Percentiles rank a stretch among this genome's conserved stretches.
phyloP scores from a whole-genome alignment of 2,329 filamentous ascomycete genomes.

The Botrytis paeoniae region DNA sequence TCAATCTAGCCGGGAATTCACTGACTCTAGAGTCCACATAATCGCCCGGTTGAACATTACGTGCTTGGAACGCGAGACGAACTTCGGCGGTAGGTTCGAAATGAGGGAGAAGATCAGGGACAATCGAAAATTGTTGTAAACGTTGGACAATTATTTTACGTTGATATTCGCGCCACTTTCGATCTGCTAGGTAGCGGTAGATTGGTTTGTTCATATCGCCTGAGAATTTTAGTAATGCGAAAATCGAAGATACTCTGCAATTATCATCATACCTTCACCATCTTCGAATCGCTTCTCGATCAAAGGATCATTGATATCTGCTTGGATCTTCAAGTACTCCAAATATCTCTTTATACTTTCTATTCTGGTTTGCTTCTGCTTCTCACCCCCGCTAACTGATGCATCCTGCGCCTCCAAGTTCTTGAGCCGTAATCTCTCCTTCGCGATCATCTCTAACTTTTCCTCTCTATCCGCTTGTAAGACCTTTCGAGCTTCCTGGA shows the following conservation, averaged over 20 bases:
- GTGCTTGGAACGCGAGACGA: slow-evolving; percentile 72
- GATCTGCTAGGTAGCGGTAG: slow-evolving; percentile 84
- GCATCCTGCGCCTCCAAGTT: slow-evolving; percentile 59
- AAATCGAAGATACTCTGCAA: neutral
- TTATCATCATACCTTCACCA: slow-evolving; percentile 66
- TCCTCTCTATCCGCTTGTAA: slow-evolving; percentile 75
- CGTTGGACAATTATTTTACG: slow-evolving; percentile 78
- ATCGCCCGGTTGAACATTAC: slow-evolving; percentile 70
- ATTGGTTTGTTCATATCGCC: slow-evolving; percentile 96
- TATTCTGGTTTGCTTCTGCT: slow-evolving; percentile 63
- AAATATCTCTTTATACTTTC: slow-evolving; percentile 68
- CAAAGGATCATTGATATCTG: slow-evolving; percentile 90
- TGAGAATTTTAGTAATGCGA: slow-evolving; percentile 40
- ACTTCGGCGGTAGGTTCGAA: slow-evolving; percentile 78
- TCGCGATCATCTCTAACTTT: slow-evolving; percentile 72
- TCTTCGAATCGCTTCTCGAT: slow-evolving; percentile 96
- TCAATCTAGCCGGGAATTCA: slow-evolving; percentile 70
- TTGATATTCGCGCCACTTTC: slow-evolving; percentile 84
- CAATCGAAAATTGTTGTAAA: slow-evolving; percentile 78
- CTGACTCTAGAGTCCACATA: slow-evolving; percentile 73
- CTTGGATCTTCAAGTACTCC: slow-evolving; percentile 79
- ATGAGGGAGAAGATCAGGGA: slow-evolving; percentile 81
- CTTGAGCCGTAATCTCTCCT: slow-evolving; percentile 65
- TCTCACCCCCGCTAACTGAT: slow-evolving; percentile 58
- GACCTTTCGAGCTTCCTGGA: slow-evolving; percentile 89